Base-by-base conservation (phyloP, 1,284 basidiomycete genomes). In the Termitomyces sp. region DNA sequence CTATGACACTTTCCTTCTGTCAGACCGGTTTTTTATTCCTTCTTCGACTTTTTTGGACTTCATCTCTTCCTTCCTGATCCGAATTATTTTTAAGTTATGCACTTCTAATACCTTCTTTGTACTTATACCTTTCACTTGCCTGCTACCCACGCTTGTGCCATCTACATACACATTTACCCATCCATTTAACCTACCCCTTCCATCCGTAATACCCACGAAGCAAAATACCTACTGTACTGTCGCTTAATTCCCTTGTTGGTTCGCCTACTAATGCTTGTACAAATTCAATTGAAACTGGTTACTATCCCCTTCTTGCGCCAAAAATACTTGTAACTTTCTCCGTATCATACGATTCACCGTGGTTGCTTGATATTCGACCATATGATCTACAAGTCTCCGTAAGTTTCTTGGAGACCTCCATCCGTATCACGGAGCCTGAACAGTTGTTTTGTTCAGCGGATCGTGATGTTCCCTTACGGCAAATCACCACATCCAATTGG, bases 21-120 rank as follows among this genome's bases (percentile, higher is more conserved):
- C 37, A 49, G 3, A 0, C 38, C 19, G 35, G 21, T 38, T 31
- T 30, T 41, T 31, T 37, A 13, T 39, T 19, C 19, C 37, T 47
- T 33, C 40, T 9, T 49, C 19, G n/a, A 21, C 18, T 21, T 52
- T 46, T 26, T 46, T 41, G 51, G 33, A 28, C 40, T 10, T 11
- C 21, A 19, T 24, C 2, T 5, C 21, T 24, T 24, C 21, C 37
- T 55, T 35, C 26, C 40, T 21, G 33, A 19, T 13, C 24, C 19
- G 28, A 40, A 44, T 50, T 18, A 43, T 44, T 52, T 43, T 30
- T 57, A 55, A 58, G 11, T 54, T 60, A 60, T 58, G 50, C 55
- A 57, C 41, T 46, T 50, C 40, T 58, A 61, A 58, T 60, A 43
- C 43, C 41, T 41, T 48, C 19, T 49, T 30, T 50, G 44, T 43